A percentile compares a stretch with the other conserved stretches of the same genome.
Evolutionary conservation across 148 eudicot species (phyloP).

Genomic region (Cornus suecica): DNA sequence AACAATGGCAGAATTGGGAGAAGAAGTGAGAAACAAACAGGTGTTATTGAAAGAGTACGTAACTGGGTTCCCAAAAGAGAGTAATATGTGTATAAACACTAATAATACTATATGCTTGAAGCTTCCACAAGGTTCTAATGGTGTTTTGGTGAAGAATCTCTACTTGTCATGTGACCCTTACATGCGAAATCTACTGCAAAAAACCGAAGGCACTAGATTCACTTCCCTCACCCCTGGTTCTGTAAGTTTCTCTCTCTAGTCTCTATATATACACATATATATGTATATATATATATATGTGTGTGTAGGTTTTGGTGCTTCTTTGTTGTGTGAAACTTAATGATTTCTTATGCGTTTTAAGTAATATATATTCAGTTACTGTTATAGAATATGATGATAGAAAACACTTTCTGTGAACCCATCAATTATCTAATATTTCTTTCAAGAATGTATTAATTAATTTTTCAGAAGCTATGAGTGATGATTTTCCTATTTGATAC

Average conservation of each 20-base stretch:
- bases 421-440: too few relatives aligned
- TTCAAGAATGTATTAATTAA: too few relatives aligned
- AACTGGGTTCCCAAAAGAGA: constrained; percentile 31
- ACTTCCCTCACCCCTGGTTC: constrained; percentile 31
- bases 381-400: too few relatives aligned
- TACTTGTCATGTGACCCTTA: constrained; percentile 52
- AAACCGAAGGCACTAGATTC: constrained; percentile 5
- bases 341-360: too few relatives aligned
- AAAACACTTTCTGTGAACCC: too few relatives aligned
- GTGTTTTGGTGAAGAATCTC: constrained; percentile 48
- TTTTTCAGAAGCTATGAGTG: too few relatives aligned
- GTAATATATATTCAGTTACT: too few relatives aligned
- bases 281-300: too few relatives aligned
- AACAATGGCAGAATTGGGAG: neutral
- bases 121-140: constrained; percentile 28
- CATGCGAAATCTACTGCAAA: constrained; percentile 31
- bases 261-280: too few relatives aligned
- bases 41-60: constrained; percentile 33
- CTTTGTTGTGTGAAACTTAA: too few relatives aligned
- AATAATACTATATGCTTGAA: constrained; percentile 1
- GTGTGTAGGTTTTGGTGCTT: too few relatives aligned
- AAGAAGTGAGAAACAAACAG: constrained; percentile 28
- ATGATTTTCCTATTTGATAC: too few relatives aligned
- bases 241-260: constrained; percentile 19
- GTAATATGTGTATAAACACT: constrained; percentile 29